Percentiles rank a stretch among this genome's conserved stretches.
These are phyloP conservation scores for Cladosporium sp. DNA, from an alignment of 2,329 filamentous ascomycete genomes.

Conservation along the genomic window DNA sequence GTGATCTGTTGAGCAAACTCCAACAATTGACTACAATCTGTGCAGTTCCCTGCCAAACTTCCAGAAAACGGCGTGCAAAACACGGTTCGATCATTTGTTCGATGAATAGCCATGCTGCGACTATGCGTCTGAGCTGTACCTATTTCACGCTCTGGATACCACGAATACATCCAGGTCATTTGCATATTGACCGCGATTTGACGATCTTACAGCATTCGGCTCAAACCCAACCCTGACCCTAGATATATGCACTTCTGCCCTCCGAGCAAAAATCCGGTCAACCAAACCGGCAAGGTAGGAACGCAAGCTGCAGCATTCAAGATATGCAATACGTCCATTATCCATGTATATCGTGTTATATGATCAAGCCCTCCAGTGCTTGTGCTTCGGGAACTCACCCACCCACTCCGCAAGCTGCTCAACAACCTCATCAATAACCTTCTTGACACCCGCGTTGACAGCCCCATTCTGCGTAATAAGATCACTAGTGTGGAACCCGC, in stretches of 20 bases:
- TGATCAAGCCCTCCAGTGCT: constrained; percentile 23
- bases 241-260: no score
- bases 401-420: constrained; percentile 57
- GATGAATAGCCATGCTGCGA: no score
- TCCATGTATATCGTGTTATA: neutral
- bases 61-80: no score
- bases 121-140: no score
- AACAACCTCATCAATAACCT: constrained; percentile 53
- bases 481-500: constrained; percentile 59
- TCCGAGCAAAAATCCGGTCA: no score
- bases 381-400: constrained; percentile 42
- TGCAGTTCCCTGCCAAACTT: no score
- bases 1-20: no score
- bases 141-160: no score
- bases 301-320: neutral
- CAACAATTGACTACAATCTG: no score
- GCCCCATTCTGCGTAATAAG: constrained; percentile 48
- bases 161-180: no score
- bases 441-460: constrained; percentile 50
- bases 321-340: neutral
- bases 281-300: no score
- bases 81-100: no score
- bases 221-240: neutral
- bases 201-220: neutral
- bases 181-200: neutral